These are phyloP conservation scores for Phytophthora europaea DNA, from an alignment of 352 stramenopile genomes.

Conservation along the genomic window DNA sequence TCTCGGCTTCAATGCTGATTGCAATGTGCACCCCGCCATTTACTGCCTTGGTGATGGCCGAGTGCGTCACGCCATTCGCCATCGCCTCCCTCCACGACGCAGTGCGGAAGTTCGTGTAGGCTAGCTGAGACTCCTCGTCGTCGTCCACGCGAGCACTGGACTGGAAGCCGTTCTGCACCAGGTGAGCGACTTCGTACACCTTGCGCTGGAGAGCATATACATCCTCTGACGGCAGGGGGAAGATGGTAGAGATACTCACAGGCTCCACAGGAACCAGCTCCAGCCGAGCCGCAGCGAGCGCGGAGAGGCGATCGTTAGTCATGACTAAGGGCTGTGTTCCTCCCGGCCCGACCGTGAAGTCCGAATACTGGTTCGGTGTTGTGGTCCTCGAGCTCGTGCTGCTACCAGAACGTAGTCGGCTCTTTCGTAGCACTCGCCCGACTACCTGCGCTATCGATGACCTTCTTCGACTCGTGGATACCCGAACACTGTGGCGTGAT, in stretches of 20 bases:
- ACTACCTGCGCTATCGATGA: slow-evolving; percentile 48
- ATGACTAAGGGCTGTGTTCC: slow-evolving; percentile 35
- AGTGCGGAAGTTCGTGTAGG: slow-evolving; percentile 79
- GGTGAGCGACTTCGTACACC: slow-evolving; percentile 78
- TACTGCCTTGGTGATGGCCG: slow-evolving; percentile 74
- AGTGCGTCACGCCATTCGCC: slow-evolving; percentile 67
- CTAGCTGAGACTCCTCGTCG: slow-evolving; percentile 72
- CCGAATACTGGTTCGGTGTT: slow-evolving; percentile 48
- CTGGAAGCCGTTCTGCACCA: slow-evolving; percentile 78
- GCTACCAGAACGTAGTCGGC: slow-evolving; percentile 37
- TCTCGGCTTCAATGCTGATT: slow-evolving; percentile 74
- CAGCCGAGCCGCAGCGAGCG: slow-evolving; percentile 40
- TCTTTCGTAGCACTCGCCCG: slow-evolving; percentile 47
- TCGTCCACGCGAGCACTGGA: slow-evolving; percentile 66
- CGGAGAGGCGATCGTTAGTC: slow-evolving; percentile 43
- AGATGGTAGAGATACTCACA: slow-evolving; percentile 76
- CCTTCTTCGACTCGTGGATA: slow-evolving; percentile 38
- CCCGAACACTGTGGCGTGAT: slow-evolving; percentile 39
- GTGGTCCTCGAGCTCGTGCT: slow-evolving; percentile 40
- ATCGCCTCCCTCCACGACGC: slow-evolving; percentile 69
- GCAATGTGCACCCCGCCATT: slow-evolving; percentile 77
- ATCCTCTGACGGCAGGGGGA: slow-evolving; percentile 80
- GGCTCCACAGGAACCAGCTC: slow-evolving; percentile 71
- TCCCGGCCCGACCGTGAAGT: slow-evolving; percentile 35
- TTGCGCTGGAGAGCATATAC: slow-evolving; percentile 80